phyloP scores from a whole-genome alignment of 2,329 filamentous ascomycete species.

The Pestalotiopsis sp. region DNA sequence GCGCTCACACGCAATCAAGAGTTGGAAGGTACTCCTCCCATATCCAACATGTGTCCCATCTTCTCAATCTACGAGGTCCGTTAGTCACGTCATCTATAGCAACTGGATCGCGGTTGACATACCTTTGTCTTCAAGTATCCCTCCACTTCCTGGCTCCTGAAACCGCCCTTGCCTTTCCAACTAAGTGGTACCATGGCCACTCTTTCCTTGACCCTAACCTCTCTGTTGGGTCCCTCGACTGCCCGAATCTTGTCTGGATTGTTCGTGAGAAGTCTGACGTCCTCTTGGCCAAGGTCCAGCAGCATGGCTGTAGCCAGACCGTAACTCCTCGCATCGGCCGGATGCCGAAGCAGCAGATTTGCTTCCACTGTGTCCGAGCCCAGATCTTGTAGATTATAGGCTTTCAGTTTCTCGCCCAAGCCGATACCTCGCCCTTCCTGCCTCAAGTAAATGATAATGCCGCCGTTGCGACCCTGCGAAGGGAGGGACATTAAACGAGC shows the following conservation, averaged over 20 bases:
- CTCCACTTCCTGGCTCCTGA: constrained; percentile 85
- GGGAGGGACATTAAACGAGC: constrained; percentile 86
- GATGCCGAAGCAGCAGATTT: constrained; percentile 86
- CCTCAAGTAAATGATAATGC: constrained; percentile 92
- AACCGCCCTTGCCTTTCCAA: constrained; percentile 84
- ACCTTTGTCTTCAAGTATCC: constrained; percentile 96
- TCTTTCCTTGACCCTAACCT: constrained; percentile 83
- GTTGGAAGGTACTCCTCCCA: constrained; percentile 36
- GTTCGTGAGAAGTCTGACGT: constrained; percentile 86
- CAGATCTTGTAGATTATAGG: constrained; percentile 95
- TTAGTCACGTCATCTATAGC: constrained; percentile 1
- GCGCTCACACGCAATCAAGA: background rate
- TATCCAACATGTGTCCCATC: constrained; percentile 79
- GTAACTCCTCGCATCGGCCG: constrained; percentile 92
- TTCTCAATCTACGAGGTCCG: constrained; percentile 66
- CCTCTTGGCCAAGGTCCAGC: constrained; percentile 75
- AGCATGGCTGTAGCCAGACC: constrained; percentile 96
- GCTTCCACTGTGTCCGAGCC: constrained; percentile 98
- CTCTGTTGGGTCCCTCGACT: constrained; percentile 86
- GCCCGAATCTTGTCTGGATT: constrained; percentile 97
- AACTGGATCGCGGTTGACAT: constrained; percentile 28
- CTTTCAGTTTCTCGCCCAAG: constrained; percentile 92
- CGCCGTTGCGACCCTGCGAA: constrained; percentile 61
- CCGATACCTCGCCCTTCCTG: constrained; percentile 97
- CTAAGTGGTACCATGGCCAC: constrained; percentile 95